phyloP scores from a whole-genome alignment of 371 early-diverging fungal genomes.

The Lichtheimia ornata region DNA sequence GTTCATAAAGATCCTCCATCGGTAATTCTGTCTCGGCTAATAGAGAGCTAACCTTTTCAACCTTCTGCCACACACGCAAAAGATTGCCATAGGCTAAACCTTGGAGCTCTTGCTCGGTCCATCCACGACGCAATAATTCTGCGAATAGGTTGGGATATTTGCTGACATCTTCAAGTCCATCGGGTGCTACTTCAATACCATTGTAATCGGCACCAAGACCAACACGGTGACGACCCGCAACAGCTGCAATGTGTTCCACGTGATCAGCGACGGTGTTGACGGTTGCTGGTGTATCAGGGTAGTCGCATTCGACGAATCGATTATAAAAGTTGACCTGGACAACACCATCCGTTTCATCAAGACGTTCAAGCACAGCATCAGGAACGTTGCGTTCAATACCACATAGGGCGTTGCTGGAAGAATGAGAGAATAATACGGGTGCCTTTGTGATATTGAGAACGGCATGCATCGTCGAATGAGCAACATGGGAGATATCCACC shows the following conservation, averaged over 20 bases:
- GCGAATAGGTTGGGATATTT: conserved; percentile 66
- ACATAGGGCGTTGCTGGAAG: conserved; percentile 57
- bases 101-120: conserved; percentile 55
- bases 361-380: conserved; percentile 52
- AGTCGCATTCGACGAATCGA: conserved; percentile 49
- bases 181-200: conserved; percentile 56
- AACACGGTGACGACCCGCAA: conserved; percentile 59
- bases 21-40: conserved; percentile 34
- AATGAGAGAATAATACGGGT: conserved; percentile 68
- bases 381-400: conserved; percentile 66
- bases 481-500: conserved; percentile 70
- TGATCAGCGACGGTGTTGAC: conserved; percentile 62
- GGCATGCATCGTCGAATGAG: conserved; percentile 63
- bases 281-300: conserved; percentile 37
- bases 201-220: conserved; percentile 73
- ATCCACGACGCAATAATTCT: conserved; percentile 60
- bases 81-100: conserved; percentile 61
- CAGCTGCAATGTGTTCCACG: conserved; percentile 53
- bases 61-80: conserved; percentile 49
- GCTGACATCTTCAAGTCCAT: conserved; percentile 65
- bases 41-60: conserved; percentile 42
- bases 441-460: conserved; percentile 55
- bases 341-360: conserved; percentile 62
- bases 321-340: conserved; percentile 69
- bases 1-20: conserved; percentile 20